A percentile compares a stretch with the other conserved stretches of the same genome.
Evolutionary conservation across 352 stramenopile species (phyloP).

Genomic region (Phytophthora ohioensis): DNA sequence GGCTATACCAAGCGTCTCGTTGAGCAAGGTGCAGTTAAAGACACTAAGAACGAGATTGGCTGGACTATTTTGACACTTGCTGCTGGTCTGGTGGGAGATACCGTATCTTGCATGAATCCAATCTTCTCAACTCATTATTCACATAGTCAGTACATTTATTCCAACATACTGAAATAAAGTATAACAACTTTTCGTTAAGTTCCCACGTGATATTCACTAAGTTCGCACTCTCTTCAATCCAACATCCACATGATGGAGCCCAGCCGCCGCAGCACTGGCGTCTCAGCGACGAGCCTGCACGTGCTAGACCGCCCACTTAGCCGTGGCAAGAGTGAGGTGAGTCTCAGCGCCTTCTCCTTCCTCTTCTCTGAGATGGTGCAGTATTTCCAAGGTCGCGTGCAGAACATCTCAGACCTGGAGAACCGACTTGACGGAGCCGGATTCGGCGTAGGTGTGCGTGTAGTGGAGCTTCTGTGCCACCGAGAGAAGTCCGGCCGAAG

Average conservation of each 20-base stretch:
- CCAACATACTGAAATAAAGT: too few species aligned
- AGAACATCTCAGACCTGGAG: slow-evolving; percentile 97
- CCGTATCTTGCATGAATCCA: too few species aligned
- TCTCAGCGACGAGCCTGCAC: slow-evolving; percentile 68
- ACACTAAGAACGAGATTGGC: too few species aligned
- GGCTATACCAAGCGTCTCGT: too few species aligned
- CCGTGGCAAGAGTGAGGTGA: slow-evolving; percentile 77
- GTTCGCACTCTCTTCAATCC: slow-evolving; percentile 2
- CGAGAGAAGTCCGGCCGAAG: slow-evolving; percentile 82
- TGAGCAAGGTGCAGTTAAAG: too few species aligned
- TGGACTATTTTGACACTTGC: too few species aligned
- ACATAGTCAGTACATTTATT: too few species aligned
- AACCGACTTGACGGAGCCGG: slow-evolving; percentile 94
- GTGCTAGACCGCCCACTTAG: slow-evolving; percentile 83
- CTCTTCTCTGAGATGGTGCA: slow-evolving; percentile 99
- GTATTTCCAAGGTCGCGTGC: slow-evolving; percentile 96
- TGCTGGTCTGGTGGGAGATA: too few species aligned
- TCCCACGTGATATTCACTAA: background rate
- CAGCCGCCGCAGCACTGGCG: slow-evolving; percentile 56
- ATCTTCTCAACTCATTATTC: too few species aligned
- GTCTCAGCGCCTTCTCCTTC: slow-evolving; percentile 96
- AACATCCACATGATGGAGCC: slow-evolving; percentile 51
- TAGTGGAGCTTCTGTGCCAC: slow-evolving; percentile 94
- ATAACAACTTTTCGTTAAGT: too few species aligned
- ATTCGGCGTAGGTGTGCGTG: slow-evolving; percentile 95